Evolutionary conservation across 2,329 filamentous ascomycete species (phyloP).

Genomic region (Parastagonospora nodorum): DNA sequence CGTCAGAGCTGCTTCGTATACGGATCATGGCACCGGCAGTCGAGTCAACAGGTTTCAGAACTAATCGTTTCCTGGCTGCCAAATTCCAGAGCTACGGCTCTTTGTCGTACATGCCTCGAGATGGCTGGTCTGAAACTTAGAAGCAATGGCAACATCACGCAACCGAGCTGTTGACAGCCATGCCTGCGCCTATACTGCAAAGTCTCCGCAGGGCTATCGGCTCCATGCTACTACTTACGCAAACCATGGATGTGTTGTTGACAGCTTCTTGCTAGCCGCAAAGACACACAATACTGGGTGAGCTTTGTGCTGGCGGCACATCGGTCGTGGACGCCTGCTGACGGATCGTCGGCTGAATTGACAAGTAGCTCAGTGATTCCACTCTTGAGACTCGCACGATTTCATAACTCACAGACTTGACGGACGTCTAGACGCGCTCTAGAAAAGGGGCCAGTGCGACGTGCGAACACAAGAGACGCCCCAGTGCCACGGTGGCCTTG

Average conservation of each 20-base stretch:
- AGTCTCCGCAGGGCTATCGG: neutral
- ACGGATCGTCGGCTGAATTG: neutral
- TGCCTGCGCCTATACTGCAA: neutral
- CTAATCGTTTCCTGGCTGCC: neutral
- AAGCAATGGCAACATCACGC: neutral
- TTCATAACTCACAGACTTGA: neutral
- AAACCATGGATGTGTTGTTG: no score
- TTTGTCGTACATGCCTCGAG: conserved; percentile 3
- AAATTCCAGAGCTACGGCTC: neutral
- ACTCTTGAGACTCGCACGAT: conserved; percentile 33
- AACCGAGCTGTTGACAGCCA: neutral
- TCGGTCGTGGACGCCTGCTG: neutral
- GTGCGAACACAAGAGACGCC: neutral
- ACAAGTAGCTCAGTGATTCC: neutral
- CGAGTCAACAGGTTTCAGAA: neutral
- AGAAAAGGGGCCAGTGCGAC: conserved; percentile 14
- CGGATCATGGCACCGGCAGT: neutral
- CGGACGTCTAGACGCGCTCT: conserved; percentile 24
- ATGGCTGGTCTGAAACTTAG: neutral
- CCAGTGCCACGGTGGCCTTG: conserved; percentile 2
- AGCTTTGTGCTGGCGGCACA: no score
- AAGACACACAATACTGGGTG: no score
- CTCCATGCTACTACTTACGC: no score
- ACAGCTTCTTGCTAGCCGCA: no score
- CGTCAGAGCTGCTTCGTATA: neutral